Evolutionary conservation across 1,139 yeast genomes (phyloP).

Genomic region (Saccharomyces hybrid): DNA sequence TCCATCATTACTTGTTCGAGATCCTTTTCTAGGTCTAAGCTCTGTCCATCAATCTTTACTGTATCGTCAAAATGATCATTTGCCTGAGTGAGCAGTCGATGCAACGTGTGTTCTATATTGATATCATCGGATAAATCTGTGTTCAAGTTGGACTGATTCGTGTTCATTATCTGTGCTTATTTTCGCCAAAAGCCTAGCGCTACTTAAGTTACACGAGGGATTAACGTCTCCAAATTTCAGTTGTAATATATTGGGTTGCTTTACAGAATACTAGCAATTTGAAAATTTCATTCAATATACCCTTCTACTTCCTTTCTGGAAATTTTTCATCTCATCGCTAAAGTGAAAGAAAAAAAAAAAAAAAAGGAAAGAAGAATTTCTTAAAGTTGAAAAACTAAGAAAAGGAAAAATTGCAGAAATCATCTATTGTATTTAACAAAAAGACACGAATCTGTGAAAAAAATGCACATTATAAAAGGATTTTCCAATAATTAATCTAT

Average conservation of each 20-base stretch:
- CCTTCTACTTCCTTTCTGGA: background rate
- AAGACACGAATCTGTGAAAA: background rate
- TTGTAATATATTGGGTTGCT: background rate
- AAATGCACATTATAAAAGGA: background rate
- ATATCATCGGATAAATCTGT: constrained; percentile 6
- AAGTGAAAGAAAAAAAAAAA: background rate
- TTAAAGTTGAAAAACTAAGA: background rate
- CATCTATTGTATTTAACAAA: background rate
- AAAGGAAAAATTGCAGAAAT: background rate
- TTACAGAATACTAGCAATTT: background rate
- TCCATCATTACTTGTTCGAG: constrained; percentile 14
- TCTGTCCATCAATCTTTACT: background rate
- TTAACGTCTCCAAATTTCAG: background rate
- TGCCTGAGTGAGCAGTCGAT: constrained; percentile 17
- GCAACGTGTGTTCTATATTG: constrained; percentile 18
- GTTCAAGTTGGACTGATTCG: background rate
- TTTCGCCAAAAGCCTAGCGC: background rate
- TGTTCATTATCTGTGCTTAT: background rate
- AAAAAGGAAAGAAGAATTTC: too few species aligned
- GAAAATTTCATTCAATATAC: background rate
- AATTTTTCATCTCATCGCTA: constrained; percentile 1
- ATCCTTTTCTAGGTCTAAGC: constrained; percentile 14
- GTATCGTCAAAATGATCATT: constrained; percentile 7
- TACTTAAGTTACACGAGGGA: background rate
- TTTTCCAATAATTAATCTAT: background rate